Base-by-base conservation (phyloP, 2,329 filamentous ascomycete genomes). In the Tolypocladium endophyticum region DNA sequence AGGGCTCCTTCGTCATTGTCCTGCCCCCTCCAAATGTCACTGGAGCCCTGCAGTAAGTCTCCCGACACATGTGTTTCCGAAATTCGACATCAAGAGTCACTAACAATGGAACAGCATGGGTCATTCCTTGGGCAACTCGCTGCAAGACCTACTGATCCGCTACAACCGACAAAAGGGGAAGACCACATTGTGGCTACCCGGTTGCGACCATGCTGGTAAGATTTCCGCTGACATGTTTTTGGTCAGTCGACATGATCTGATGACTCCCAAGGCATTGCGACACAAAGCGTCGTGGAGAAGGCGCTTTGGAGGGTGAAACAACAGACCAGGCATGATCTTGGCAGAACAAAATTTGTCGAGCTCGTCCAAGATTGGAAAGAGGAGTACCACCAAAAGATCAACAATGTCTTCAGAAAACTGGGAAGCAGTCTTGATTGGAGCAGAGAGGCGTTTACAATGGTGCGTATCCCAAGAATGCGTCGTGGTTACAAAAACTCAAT, bases 21-120 rank as follows among this genome's bases (percentile, higher is more conserved):
- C 89, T 96, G 62, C 94, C 94, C 58, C 94, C 94, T 94, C 94
- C 38, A 97, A 99, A 41, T 71, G 92, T 99, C 60, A 99, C 94
- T 6, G 94, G 94, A 66, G 87, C 88, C 59, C 82, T 97, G 57
- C 94, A 41, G 39, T 41, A 41, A 41, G 39, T n/a, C 18, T 4
- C 36, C 33, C 33, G 4, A 18, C 39, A 1, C 39, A 20, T 20
- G 6, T 41, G 8, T n/a, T 8, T 41, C 16, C 18, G n/a, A 20
- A 41, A 3, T 4, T 41, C 18, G 8, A 18, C 39, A 41, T 20
- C 12, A 18, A 39, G 14, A 39, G 14, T 38, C 38, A 39, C 14
- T 39, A 14, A 39, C 14, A 18, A 18, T 18, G 18, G 2, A 7
- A n/a, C 39, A 41, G 97, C 75, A 93, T 93, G 80, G 92, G 93